Evolutionary conservation across 148 eudicot species (phyloP), one percentile per base, ranked within the genome.

Genomic region (Chenopodium formosanum): DNA sequence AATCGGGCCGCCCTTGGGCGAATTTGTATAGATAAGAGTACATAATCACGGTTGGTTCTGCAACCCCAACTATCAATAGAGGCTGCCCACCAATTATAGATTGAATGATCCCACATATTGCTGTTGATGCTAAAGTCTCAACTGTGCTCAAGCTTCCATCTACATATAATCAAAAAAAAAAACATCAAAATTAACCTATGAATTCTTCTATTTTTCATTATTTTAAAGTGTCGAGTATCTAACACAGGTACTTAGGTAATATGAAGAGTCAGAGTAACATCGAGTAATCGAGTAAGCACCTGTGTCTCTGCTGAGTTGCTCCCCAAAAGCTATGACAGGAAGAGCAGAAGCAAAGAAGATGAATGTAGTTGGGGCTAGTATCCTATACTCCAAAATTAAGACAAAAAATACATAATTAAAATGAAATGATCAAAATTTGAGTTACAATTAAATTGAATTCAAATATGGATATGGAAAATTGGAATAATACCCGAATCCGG

Each of bases 41-140:
- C 95, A 92, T 92, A 16, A 92, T 92, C 74, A 92, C 91, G 32
- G 95, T 92, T 10, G 95, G 95, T 79, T 92, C 95, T 44, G 95
- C 95, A 84, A 92, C 95, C 23, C 95, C 95, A 34, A 92, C 69
- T 13, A 92, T 92, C 86, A 92, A 65, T 2, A 92, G 85, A 77
- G 95, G 95, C 70, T 92, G 95, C 46, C 95, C 95, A 50, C 95
- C 95, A 47, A 92, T 79, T 31, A 92, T 85, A 12, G 95, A 82
- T 50, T 92, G 95, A 48, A 92, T 88, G 73, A 92, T 87, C 22
- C 95, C 95, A 86, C 95, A 92, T 16, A 92, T 89, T 31, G 95
- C 95, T 19, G 95, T 92, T 48, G 95, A 92, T 82, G 92, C 88
- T 63, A 92, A 88, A 50, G 95, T 92, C 80, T 92, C 95, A 23